Percentiles rank a stretch among this genome's conserved stretches.
These are phyloP conservation scores for Cladosporium oxysporum DNA, from an alignment of 2,329 filamentous ascomycete genomes.

Conservation along the genomic window DNA sequence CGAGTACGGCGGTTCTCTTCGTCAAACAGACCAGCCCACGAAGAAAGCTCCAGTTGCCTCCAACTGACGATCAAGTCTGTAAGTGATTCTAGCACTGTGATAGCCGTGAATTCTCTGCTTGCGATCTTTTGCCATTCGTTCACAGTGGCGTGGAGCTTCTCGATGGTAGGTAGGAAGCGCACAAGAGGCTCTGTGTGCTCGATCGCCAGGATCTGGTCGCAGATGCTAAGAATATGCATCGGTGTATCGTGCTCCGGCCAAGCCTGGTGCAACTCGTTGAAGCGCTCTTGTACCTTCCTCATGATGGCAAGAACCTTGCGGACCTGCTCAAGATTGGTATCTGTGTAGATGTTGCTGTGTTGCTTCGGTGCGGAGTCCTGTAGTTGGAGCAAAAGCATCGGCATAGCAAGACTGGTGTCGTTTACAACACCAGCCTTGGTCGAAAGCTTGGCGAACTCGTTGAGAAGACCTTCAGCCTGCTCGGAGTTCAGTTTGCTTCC, in stretches of 20 bases:
- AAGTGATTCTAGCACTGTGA: constrained; percentile 70
- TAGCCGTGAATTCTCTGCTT: constrained; percentile 73
- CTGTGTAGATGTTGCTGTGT: constrained; percentile 84
- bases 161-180: constrained; percentile 79
- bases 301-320: constrained; percentile 71
- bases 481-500: constrained; percentile 15
- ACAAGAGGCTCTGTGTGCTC: constrained; percentile 80
- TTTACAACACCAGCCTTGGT: not conserved
- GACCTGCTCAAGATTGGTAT: constrained; percentile 74
- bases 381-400: constrained; percentile 38
- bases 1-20: constrained; percentile 75
- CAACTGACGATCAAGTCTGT: constrained; percentile 82
- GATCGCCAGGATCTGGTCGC: constrained; percentile 73
- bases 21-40: constrained; percentile 87
- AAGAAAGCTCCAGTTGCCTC: constrained; percentile 87
- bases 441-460: constrained; percentile 13
- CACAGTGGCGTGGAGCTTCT: constrained; percentile 81
- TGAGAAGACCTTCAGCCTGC: constrained; percentile 25
- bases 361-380: constrained; percentile 10
- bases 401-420: constrained; percentile 18
- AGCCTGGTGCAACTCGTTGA: constrained; percentile 64
- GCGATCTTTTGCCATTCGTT: constrained; percentile 96
- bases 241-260: constrained; percentile 79
- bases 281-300: constrained; percentile 68
- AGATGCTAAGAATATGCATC: constrained; percentile 73